A percentile compares a stretch with the other conserved stretches of the same genome.
Conservation (phyloP, 441 rosid species). For the Pelargonium australe region DNA sequence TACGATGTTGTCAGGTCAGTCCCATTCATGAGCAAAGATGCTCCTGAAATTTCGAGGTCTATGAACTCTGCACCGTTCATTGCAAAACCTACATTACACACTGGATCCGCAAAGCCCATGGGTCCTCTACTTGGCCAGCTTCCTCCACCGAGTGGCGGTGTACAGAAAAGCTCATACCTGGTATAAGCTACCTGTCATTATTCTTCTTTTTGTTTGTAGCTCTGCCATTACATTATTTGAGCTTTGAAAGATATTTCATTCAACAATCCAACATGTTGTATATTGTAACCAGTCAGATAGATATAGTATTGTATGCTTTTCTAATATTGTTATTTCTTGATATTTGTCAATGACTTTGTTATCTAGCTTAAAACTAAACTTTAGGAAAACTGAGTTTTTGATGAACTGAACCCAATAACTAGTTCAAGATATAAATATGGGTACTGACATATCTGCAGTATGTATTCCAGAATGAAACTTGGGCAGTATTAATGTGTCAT, state of each 20-base stretch:
- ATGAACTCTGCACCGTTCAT: constrained; percentile 40
- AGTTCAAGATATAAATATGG: background rate
- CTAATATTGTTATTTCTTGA: background rate
- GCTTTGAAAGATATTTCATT: background rate
- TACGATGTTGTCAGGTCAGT: constrained; percentile 49
- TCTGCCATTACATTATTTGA: background rate
- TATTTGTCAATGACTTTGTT: background rate
- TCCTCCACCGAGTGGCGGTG: constrained; percentile 39
- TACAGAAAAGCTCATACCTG: constrained; percentile 45
- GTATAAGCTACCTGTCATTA: constrained; percentile 32
- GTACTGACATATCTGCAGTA: background rate
- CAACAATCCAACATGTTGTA: background rate
- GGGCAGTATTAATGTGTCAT: background rate
- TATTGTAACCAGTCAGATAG: background rate
- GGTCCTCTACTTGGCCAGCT: constrained; percentile 37
- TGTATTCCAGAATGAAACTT: background rate
- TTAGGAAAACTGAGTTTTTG: background rate
- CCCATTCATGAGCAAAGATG: constrained; percentile 53
- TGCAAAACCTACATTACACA: constrained; percentile 37
- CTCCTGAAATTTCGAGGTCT: constrained; percentile 43
- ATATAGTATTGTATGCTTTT: background rate
- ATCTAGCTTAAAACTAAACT: no score
- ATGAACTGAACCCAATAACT: background rate
- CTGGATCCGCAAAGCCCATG: constrained; percentile 1
- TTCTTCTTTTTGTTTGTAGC: background rate